These are phyloP conservation scores for Tricholoma hemisulphureum DNA, from an alignment of 768 basidiomycete species.

Conservation along the genomic window DNA sequence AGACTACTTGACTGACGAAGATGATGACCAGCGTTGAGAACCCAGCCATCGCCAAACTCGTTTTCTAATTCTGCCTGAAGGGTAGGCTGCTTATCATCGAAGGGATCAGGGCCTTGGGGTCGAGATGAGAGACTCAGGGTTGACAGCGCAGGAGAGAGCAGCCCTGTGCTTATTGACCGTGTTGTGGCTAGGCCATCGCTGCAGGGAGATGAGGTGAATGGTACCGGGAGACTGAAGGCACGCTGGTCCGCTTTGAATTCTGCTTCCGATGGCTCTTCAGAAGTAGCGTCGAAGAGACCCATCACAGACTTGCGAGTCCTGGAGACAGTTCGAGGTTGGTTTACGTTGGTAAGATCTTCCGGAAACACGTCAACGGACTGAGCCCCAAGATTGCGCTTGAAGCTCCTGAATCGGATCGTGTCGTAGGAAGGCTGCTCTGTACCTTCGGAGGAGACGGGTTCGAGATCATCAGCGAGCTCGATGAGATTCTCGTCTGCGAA, in stretches of 20 bases:
- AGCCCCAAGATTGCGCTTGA: constrained; percentile 41
- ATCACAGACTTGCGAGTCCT: constrained; percentile 55
- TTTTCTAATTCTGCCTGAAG: constrained; percentile 61
- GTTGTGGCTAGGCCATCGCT: constrained; percentile 25
- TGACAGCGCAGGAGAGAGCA: constrained; percentile 37
- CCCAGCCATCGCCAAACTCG: constrained; percentile 48
- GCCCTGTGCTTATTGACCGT: constrained; percentile 30
- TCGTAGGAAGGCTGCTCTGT: constrained; percentile 28
- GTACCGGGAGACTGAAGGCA: constrained; percentile 24
- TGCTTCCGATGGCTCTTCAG: constrained; percentile 9
- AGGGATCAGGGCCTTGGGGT: constrained; percentile 19
- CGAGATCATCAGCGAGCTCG: constrained; percentile 44
- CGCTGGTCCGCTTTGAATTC: constrained; percentile 17
- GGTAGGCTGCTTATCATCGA: constrained; percentile 29
- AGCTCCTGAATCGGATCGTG: constrained; percentile 50
- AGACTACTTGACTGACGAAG: constrained; percentile 58
- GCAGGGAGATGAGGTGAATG: constrained; percentile 34
- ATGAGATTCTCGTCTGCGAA: constrained; percentile 53
- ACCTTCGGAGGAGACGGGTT: constrained; percentile 19
- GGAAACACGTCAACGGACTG: constrained; percentile 13
- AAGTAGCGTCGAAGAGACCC: constrained; percentile 54
- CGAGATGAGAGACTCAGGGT: constrained; percentile 28
- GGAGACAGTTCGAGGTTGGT: constrained; percentile 5
- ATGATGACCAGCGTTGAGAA: constrained; percentile 33
- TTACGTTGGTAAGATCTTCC: neutral